Evolutionary conservation across 2,329 filamentous ascomycete species (phyloP).

Genomic region (Fusarium gaditjirri): DNA sequence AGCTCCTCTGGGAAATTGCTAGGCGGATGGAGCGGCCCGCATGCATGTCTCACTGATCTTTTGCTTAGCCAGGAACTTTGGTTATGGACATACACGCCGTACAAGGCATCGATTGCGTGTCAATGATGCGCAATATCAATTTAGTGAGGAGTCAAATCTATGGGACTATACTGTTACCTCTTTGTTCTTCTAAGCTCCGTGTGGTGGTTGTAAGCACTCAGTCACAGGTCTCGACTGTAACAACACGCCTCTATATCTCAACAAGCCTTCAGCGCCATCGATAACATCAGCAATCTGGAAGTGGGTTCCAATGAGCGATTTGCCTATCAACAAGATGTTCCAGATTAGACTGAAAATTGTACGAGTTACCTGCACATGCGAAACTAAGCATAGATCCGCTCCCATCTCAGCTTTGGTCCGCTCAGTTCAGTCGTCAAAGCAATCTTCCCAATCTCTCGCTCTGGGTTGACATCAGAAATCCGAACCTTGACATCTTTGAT

Average conservation of each 20-base stretch:
- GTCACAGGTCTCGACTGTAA: not conserved
- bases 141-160: not conserved
- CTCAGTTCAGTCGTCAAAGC: not conserved
- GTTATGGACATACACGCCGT: accelerated
- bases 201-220: not conserved
- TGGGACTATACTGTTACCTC: too few relatives aligned
- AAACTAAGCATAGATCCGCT: accelerated
- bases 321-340: not conserved
- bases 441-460: not conserved
- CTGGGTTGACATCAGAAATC: not conserved
- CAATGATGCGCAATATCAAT: accelerated
- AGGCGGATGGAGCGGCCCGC: not conserved
- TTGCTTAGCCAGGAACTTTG: not conserved
- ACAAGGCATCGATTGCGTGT: not conserved
- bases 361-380: accelerated
- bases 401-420: not conserved
- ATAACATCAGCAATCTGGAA: not conserved
- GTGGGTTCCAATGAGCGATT: accelerated
- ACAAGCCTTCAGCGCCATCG: not conserved
- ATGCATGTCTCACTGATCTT: not conserved
- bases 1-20: not conserved
- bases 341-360: accelerated
- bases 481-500: not conserved
- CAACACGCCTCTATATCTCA: not conserved
- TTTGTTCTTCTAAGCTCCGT: not conserved